Evolutionary conservation across 2,329 filamentous ascomycete species (phyloP), one percentile per base, ranked within the genome.

Genomic region (Pyrenochaeta sp.): DNA sequence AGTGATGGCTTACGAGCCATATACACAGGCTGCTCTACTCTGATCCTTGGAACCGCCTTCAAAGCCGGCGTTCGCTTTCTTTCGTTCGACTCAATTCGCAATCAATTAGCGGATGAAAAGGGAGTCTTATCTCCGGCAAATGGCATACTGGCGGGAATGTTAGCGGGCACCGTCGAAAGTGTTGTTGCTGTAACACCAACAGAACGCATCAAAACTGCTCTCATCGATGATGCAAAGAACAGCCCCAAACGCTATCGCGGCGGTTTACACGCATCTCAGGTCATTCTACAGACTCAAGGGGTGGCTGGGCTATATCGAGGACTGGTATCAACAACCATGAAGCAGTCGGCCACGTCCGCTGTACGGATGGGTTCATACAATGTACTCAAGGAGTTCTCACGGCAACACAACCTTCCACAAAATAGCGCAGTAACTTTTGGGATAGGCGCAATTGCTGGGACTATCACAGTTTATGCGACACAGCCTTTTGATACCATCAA

Each of bases 291-390:
- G 1, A 76, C 78, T 32, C 75, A 79, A 43, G 79, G 80, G 0
- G 49, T 82, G 0, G 54, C 67, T 0, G 79, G 78, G 0, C 49
- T 83, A 1, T 82, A 82, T 49, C 71, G 78, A 1, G 81, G 81
- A 0, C 67, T 83, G 1, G 57, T 75, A 0, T 78, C 78, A 0
- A 82, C 81, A 0, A 81, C 79, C 0, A 45, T 82, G 43, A 83
- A 83, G 59, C 81, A 83, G 56, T 77, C 79, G 3, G 75, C 76
- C 0, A 82, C 79, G 0, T 81, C 80, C 0, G 78, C 78, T 1
- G 77, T 82, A 1, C 72, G 79, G 6, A 81, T 82, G 78, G 79
- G 80, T 0, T 77, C 75, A 2, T 83, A 83, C 67, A 83, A 82
- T 49, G 71, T 79, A 18, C 61, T 83, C 37, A 78, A 77, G 17